Evolutionary conservation across 352 stramenopile genomes (phyloP).

Genomic region (Hyaloperonospora brassicae): DNA sequence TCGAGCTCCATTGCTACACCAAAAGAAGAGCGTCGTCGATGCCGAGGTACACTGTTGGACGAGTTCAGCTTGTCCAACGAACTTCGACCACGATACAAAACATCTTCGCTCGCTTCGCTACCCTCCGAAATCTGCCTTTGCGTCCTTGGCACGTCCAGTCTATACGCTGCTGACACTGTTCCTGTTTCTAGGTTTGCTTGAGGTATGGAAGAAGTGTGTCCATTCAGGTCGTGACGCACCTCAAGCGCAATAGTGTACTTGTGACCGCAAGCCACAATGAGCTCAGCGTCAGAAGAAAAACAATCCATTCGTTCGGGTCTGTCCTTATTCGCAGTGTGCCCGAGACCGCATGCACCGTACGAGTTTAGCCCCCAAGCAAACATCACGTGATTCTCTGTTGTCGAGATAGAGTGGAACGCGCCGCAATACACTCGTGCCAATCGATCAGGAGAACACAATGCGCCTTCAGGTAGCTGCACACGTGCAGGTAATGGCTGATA

Average conservation of each 20-base stretch:
- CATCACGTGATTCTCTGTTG: conserved; percentile 51
- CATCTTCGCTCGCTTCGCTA: no score
- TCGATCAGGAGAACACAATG: conserved; percentile 40
- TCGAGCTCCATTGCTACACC: not conserved
- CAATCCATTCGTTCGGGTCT: conserved; percentile 67
- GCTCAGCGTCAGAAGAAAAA: conserved; percentile 46
- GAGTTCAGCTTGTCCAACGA: no score
- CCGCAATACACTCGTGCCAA: conserved; percentile 62
- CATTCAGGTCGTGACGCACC: conserved; percentile 16
- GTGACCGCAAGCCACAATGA: conserved; percentile 64
- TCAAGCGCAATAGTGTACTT: conserved; percentile 79
- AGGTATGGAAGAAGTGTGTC: no score
- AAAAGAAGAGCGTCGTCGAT: no score
- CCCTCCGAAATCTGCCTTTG: no score
- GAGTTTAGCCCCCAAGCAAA: conserved; percentile 77
- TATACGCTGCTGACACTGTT: no score
- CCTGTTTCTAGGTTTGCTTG: no score
- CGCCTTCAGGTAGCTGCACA: conserved; percentile 38
- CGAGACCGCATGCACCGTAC: conserved; percentile 70
- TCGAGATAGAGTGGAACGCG: conserved; percentile 73
- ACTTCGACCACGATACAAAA: no score
- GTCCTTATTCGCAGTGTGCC: conserved; percentile 75
- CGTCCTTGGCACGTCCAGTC: no score
- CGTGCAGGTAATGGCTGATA: conserved; percentile 69
- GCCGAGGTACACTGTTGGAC: no score